phyloP scores from a whole-genome alignment of 2,329 filamentous ascomycete genomes.

The Xylariaceae sp. region DNA sequence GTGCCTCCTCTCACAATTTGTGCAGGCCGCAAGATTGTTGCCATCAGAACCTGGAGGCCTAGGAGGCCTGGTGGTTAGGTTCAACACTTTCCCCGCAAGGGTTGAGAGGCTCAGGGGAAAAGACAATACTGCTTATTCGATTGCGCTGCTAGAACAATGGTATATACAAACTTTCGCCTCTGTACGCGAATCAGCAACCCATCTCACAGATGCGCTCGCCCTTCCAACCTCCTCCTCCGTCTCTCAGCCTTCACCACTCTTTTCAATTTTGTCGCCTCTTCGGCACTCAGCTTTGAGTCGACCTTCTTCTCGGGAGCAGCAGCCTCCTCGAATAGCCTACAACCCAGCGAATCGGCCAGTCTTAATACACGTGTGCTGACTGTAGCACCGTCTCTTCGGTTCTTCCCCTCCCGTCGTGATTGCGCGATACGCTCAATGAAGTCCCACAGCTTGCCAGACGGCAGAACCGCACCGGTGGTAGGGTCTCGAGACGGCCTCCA shows the following conservation, averaged over 20 bases:
- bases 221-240: conserved; percentile 45
- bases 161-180: not conserved
- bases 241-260: conserved; percentile 41
- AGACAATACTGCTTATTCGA: no score
- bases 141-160: no score
- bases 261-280: conserved; percentile 44
- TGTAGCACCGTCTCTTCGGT: conserved; percentile 86
- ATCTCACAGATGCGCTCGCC: conserved; percentile 46
- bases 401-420: conserved; percentile 87
- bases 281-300: conserved; percentile 37
- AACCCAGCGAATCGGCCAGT: conserved; percentile 71
- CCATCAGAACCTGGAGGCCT: no score
- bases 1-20: no score
- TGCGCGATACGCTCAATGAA: conserved; percentile 86
- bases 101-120: no score
- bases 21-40: no score
- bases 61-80: no score
- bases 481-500: conserved; percentile 70
- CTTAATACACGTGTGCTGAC: conserved; percentile 77
- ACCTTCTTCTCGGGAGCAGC: conserved; percentile 33
- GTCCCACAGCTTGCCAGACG: conserved; percentile 79
- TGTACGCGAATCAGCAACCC: not conserved
- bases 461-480: conserved; percentile 55
- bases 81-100: no score
- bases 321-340: conserved; percentile 61